These are phyloP conservation scores for Waitea zeae DNA, from an alignment of 1,284 basidiomycete genomes.

Conservation along the genomic window DNA sequence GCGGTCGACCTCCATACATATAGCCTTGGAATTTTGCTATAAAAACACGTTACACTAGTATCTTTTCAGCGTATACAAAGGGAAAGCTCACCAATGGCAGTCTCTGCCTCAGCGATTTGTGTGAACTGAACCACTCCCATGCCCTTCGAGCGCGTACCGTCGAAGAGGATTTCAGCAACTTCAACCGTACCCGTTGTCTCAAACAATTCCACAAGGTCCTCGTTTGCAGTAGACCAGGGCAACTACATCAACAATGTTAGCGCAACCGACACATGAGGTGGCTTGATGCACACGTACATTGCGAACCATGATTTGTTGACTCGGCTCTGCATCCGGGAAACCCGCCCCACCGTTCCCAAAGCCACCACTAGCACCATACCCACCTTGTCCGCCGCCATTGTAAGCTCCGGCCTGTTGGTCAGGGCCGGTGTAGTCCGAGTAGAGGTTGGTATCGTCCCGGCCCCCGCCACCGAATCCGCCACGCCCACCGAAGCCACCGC, in stretches of 20 bases:
- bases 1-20: constrained; percentile 77
- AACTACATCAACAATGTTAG: constrained; percentile 30
- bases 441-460: constrained; percentile 10
- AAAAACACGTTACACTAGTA: constrained; percentile 1
- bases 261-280: background rate
- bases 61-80: constrained; percentile 1
- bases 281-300: constrained; percentile 88
- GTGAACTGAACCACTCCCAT: constrained; percentile 91
- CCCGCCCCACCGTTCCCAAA: constrained; percentile 11
- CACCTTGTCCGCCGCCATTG: constrained; percentile 18
- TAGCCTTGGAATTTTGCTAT: constrained; percentile 85
- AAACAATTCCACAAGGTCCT: constrained; percentile 94
- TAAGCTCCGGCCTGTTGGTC: background rate
- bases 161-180: constrained; percentile 86
- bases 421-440: background rate
- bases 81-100: constrained; percentile 58
- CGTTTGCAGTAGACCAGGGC: constrained; percentile 98
- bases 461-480: constrained; percentile 18
- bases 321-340: constrained; percentile 52
- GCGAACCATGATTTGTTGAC: constrained; percentile 93
- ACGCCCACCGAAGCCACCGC: constrained; percentile 26
- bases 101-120: constrained; percentile 80
- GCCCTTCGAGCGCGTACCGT: constrained; percentile 82
- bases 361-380: constrained; percentile 6
- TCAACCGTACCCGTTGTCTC: constrained; percentile 94